Base-by-base conservation (phyloP, 1,139 yeast species). In the Sugiyamaella novakii region DNA sequence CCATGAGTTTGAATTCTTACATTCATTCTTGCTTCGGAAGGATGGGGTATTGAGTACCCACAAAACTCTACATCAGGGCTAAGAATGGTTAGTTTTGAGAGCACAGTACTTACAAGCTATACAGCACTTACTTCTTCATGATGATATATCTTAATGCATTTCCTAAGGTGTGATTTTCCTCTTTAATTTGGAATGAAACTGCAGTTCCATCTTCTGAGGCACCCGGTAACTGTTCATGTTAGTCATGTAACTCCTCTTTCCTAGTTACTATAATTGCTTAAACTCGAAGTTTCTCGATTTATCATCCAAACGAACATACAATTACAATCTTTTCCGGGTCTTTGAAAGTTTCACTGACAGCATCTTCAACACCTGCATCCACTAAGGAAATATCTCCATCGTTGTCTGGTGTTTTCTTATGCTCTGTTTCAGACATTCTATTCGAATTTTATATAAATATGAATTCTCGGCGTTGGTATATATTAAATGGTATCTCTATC, bases 11-110 rank as follows among this genome's bases (percentile, higher is more conserved):
- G 98, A 57, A 92, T 88, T 71, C 98, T 81, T 51, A 92, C 68
- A 71, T 94, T 89, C 71, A 92, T 73, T 61, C 87, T 85, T 54
- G 88, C 79, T 70, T 94, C 98, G 29, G 96, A 87, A 24, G 98
- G 98, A 70, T 92, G 98, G n/a, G 98, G 98, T 56, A 92, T 94
- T 43, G 97, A 87, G 72, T 92, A 92, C 51, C 98, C 98, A 65
- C 98, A 92, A 68, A 94, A 92, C 65, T 92, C 98, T 28, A 92
- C 98, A 59, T 89, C 95, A 33, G 97, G 96, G 71, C 73, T 68
- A 41, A 15, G 10, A 3, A 42, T 49, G 43, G 54, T 27, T 28
- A 42, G 45, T 27, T 11, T 22, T 38, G 6, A 10, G 21, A 35
- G 4, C 27, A 35, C 5, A 3, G 27, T 5, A 7, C 5, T 14